These are phyloP conservation scores for Aechmea fasciata DNA, from an alignment of 176 grass and related monocot genomes.

Conservation along the genomic window DNA sequence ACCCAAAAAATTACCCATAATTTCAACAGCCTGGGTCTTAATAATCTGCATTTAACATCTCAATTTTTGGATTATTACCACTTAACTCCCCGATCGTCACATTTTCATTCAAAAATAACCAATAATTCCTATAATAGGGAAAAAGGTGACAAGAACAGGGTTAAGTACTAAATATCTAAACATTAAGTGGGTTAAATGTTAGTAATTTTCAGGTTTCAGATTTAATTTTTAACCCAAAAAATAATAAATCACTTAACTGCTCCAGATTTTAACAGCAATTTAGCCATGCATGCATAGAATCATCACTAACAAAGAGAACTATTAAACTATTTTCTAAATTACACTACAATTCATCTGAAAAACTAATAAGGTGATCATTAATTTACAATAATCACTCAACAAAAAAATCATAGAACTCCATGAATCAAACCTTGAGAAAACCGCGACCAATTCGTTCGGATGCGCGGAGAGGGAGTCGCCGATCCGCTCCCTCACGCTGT, in stretches of 20 bases:
- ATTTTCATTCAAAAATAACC: too few species aligned
- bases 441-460: constrained; percentile 87
- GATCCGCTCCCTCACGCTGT: constrained; percentile 85
- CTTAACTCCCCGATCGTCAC: too few species aligned
- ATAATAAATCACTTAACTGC: not conserved
- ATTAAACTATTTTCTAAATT: not conserved
- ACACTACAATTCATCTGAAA: not conserved
- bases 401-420: not conserved
- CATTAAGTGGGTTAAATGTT: too few species aligned
- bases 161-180: too few species aligned
- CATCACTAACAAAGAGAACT: not conserved
- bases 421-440: constrained; percentile 75
- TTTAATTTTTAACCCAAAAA: too few species aligned
- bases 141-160: too few species aligned
- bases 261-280: not conserved
- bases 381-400: too few species aligned
- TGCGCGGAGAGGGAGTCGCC: constrained; percentile 84
- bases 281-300: not conserved
- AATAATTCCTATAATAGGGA: too few species aligned
- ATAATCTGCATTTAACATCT: not conserved
- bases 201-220: too few species aligned
- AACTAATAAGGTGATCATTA: too few species aligned
- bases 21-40: not conserved
- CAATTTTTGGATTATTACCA: too few species aligned
- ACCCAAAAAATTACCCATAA: too few species aligned